Evolutionary conservation across 2,329 filamentous ascomycete species (phyloP), one percentile per base, ranked within the genome.

Genomic region (Thelonectria olida): DNA sequence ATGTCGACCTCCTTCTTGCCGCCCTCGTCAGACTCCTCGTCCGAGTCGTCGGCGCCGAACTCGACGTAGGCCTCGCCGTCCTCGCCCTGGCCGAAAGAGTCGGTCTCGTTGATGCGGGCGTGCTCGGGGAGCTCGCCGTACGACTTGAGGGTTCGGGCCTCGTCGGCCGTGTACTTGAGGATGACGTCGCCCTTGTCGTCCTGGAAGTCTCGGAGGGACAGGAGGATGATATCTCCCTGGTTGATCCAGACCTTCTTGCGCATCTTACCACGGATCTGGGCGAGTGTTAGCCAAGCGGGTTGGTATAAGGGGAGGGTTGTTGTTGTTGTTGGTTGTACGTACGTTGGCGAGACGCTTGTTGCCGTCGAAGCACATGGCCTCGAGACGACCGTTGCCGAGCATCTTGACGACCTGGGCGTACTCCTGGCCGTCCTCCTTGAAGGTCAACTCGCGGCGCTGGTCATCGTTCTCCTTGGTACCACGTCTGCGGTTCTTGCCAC

Each of bases 231-330:
- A 79, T 97, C 93, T 76, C 93, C 93, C 84, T 97, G 93, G 86
- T 97, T 97, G 87, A 97, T 97, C 93, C 93, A 97, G 80, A 98
- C 96, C 88, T 99, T 99, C 88, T 99, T 99, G 75, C 96, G 90
- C 75, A 99, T 92, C 83, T 99, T 98, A 82, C 95, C 95, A 67
- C 95, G 93, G 52, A 79, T 79, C 77, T 79, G 47, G 10, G 27
- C 7, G 74, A 7, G 10, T 27, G 78, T 95, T 90, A 67, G 90
- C 90, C 22, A 93, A 65, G 38, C 8, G 38, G 20, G 7, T 23
- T 7, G 12, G 31, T 34, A 10, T n/a, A n/a, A n/a, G n/a, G 31
- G 12, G 2, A 34, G 31, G 31, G 31, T 10, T 7, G 4, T 31
- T 4, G 7, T 31, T 4, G 4, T 8, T 4, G 28, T 4, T 4